phyloP scores from a whole-genome alignment of 306 rosid species.

The Psophocarpus tetragonolobus region DNA sequence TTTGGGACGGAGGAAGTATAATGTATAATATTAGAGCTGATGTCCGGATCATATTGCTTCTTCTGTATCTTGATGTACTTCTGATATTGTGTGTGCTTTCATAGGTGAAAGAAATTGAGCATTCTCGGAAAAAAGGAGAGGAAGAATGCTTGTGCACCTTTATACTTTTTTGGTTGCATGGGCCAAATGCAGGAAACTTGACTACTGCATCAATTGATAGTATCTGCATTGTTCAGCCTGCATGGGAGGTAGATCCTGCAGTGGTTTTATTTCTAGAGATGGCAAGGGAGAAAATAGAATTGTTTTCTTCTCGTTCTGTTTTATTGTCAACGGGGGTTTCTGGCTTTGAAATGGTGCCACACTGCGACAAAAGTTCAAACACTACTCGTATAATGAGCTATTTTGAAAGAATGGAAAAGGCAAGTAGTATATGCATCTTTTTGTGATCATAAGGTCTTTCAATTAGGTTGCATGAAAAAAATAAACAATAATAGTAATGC shows the following conservation, averaged over 20 bases:
- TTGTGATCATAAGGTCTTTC: background rate
- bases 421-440: constrained; percentile 33
- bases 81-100: constrained; percentile 23
- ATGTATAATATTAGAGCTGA: too few species aligned
- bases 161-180: constrained; percentile 60
- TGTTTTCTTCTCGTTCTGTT: constrained; percentile 1
- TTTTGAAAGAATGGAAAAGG: constrained; percentile 43
- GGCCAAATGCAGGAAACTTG: constrained; percentile 52
- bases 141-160: constrained; percentile 63
- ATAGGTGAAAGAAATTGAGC: constrained; percentile 56
- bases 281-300: constrained; percentile 39
- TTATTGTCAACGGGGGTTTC: background rate
- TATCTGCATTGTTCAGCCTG: constrained; percentile 55
- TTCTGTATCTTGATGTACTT: background rate
- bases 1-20: too few species aligned
- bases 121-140: constrained; percentile 45
- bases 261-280: constrained; percentile 53
- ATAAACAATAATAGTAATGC: background rate
- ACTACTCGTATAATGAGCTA: constrained; percentile 11
- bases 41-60: background rate
- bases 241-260: constrained; percentile 35
- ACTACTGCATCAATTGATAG: constrained; percentile 36
- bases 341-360: background rate
- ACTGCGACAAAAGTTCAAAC: background rate
- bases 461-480: background rate